phyloP scores from a whole-genome alignment of 1,284 basidiomycete species.

The Meripilus lineatus region DNA sequence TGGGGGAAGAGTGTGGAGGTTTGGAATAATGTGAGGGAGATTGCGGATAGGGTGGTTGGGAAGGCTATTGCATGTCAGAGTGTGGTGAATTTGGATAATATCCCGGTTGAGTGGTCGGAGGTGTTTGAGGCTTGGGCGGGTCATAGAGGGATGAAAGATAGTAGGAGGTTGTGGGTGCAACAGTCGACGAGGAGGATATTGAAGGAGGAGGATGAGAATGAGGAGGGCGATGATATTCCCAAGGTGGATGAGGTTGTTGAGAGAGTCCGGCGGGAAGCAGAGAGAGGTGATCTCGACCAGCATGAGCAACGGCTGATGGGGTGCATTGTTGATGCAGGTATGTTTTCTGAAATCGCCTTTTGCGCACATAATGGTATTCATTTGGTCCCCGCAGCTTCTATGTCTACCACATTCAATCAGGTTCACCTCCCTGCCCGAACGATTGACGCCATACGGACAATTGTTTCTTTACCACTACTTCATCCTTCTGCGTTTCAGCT shows the following conservation, averaged over 20 bases:
- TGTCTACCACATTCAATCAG: slow-evolving; percentile 80
- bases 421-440: slow-evolving; percentile 86
- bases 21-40: slow-evolving; percentile 63
- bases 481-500: slow-evolving; percentile 88
- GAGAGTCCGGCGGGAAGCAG: slow-evolving; percentile 64
- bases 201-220: slow-evolving; percentile 34
- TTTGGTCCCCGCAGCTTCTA: slow-evolving; percentile 41
- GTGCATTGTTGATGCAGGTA: slow-evolving; percentile 81
- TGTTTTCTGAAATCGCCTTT: slow-evolving; percentile 16
- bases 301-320: slow-evolving; percentile 76
- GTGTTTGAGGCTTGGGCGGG: slow-evolving; percentile 60
- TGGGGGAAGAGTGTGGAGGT: slow-evolving; percentile 66
- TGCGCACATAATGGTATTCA: slow-evolving; percentile 10
- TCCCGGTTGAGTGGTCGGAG: slow-evolving; percentile 57
- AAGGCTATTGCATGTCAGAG: slow-evolving; percentile 41
- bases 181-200: slow-evolving; percentile 42
- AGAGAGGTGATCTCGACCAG: slow-evolving; percentile 66
- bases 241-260: slow-evolving; percentile 71
- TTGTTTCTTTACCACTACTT: slow-evolving; percentile 88
- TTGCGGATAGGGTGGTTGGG: slow-evolving; percentile 72
- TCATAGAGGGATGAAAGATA: slow-evolving; percentile 42
- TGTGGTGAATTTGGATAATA: slow-evolving; percentile 45
- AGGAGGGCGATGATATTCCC: slow-evolving; percentile 28
- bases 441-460: slow-evolving; percentile 83
- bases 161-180: slow-evolving; percentile 59